Evolutionary conservation across 2,329 filamentous ascomycete genomes (phyloP).

Genomic region (Claviceps digitariae): DNA sequence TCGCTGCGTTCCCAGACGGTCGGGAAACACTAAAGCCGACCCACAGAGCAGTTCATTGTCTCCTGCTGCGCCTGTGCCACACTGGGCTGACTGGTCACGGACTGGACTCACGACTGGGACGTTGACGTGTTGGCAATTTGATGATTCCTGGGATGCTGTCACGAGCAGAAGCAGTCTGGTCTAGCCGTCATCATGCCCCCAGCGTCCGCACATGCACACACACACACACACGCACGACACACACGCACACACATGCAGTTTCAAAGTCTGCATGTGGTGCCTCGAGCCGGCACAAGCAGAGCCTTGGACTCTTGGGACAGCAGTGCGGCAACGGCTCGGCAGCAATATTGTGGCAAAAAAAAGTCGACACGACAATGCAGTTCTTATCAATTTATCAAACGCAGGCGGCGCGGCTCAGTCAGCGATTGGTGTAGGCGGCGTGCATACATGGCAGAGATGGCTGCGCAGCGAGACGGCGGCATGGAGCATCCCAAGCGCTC

Average conservation of each 20-base stretch:
- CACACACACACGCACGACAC: too few relatives aligned
- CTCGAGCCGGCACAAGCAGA: not conserved
- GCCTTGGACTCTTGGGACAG: not conserved
- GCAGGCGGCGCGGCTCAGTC: not conserved
- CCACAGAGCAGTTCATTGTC: constrained; percentile 17
- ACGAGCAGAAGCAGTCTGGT: not conserved
- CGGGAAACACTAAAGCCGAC: constrained; percentile 17
- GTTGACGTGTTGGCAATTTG: not conserved
- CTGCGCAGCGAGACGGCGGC: not conserved
- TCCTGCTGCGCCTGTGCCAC: constrained; percentile 11
- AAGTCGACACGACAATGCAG: too few relatives aligned
- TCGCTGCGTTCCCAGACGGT: constrained; percentile 20
- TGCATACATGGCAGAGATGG: not conserved
- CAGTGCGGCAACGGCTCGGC: not conserved
- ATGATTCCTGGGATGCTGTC: not conserved
- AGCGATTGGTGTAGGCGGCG: not conserved
- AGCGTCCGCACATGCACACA: too few relatives aligned
- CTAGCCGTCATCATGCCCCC: too few relatives aligned
- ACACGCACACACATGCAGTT: too few relatives aligned
- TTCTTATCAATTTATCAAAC: not conserved
- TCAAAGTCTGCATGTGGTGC: too few relatives aligned
- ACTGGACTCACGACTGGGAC: too few relatives aligned
- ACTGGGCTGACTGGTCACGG: too few relatives aligned
- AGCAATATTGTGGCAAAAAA: too few relatives aligned
- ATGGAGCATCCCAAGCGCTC: not conserved